A percentile compares a stretch with the other conserved stretches of the same genome.
Conservation (phyloP, 441 rosid genomes). For the Euphorbia neoarborescens region DNA sequence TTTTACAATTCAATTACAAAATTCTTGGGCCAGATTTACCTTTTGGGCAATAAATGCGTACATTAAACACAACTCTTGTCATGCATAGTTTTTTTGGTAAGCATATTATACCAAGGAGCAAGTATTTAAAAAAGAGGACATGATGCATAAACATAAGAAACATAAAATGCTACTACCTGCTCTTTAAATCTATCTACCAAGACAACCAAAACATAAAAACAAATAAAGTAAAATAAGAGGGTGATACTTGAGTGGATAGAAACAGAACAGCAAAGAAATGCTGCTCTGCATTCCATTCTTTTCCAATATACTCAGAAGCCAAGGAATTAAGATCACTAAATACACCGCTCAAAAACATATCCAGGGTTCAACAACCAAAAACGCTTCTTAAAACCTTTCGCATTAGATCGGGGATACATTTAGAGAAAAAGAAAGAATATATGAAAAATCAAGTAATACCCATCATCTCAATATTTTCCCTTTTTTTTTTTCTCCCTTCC, state of each 20-base stretch:
- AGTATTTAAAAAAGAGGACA: too few relatives aligned
- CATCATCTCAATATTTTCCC: conserved; percentile 10
- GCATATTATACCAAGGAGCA: too few relatives aligned
- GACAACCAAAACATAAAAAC: background rate
- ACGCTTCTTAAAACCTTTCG: conserved; percentile 22
- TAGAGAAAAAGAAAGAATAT: conserved; percentile 23
- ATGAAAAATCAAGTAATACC: conserved; percentile 24
- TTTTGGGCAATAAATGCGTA: too few relatives aligned
- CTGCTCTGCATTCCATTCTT: conserved; percentile 28
- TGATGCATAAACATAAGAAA: too few relatives aligned
- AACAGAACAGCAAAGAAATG: conserved; percentile 6
- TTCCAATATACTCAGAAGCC: conserved; percentile 7
- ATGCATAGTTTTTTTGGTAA: too few relatives aligned
- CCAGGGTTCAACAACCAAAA: conserved; percentile 30
- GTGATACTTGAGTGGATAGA: conserved; percentile 21
- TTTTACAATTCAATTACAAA: too few relatives aligned
- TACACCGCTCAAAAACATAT: conserved; percentile 28
- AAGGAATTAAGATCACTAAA: conserved; percentile 18
- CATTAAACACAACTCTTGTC: too few relatives aligned
- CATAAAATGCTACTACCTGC: too few relatives aligned
- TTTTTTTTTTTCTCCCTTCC: background rate
- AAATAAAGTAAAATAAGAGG: background rate
- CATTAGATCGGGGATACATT: conserved; percentile 25
- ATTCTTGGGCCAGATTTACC: too few relatives aligned
- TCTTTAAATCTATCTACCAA: too few relatives aligned